These are phyloP conservation scores for Dalbergia oliveri DNA, from an alignment of 306 rosid species.

Conservation along the genomic window DNA sequence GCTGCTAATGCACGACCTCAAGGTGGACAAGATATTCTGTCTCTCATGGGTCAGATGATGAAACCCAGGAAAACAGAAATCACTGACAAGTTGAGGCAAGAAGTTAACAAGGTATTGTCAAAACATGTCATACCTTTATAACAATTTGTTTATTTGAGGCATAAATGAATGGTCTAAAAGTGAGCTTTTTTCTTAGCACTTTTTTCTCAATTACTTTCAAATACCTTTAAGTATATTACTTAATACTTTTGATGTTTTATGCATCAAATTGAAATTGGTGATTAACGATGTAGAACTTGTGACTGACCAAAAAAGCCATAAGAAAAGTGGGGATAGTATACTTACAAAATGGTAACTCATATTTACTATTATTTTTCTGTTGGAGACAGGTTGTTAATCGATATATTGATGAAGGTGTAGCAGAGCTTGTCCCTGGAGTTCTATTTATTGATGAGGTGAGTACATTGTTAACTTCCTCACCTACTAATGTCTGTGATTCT, in stretches of 20 bases:
- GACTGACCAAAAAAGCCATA: not conserved
- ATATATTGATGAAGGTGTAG: conserved; percentile 95
- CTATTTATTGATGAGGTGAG: conserved; percentile 80
- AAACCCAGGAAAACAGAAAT: conserved; percentile 96
- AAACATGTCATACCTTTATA: not conserved
- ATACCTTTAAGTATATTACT: not conserved
- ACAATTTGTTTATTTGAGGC: not conserved
- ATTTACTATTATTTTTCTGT: conserved; percentile 24
- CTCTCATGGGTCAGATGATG: conserved; percentile 99
- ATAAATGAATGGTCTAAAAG: not conserved
- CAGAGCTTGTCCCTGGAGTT: conserved; percentile 99
- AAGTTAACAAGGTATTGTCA: conserved; percentile 78
- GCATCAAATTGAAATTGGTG: conserved; percentile 14
- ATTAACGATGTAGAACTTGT: not conserved
- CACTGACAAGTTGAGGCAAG: conserved; percentile 93
- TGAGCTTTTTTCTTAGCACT: conserved; percentile 3
- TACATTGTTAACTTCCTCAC: conserved; percentile 1
- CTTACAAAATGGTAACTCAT: not conserved
- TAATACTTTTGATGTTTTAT: conserved; percentile 28
- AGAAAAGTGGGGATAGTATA: conserved; percentile 15
- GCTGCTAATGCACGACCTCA: conserved; percentile 95
- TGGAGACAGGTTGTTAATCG: conserved; percentile 86
- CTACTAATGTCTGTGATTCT: conserved; percentile 16
- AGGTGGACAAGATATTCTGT: conserved; percentile 96
- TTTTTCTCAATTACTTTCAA: conserved; percentile 28